A percentile compares a stretch with the other conserved stretches of the same genome.
Conservation (phyloP, 2,329 filamentous ascomycete genomes). For the Pyrenophora tritici-repentis region DNA sequence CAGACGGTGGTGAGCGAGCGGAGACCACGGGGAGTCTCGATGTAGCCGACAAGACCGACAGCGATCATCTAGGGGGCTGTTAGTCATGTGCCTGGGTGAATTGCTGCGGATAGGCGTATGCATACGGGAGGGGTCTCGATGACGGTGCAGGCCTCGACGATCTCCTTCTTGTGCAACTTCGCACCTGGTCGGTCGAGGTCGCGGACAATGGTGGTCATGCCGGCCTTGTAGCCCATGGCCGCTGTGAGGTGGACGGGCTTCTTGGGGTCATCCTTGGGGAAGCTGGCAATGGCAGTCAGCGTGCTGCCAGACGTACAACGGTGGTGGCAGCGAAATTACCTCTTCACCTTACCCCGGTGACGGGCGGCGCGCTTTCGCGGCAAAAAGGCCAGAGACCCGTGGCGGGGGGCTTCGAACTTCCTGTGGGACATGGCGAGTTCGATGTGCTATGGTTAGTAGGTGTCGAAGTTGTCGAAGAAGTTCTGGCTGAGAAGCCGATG, state of each 20-base stretch:
- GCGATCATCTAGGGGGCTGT: conserved; percentile 82
- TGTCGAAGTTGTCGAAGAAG: conserved; percentile 34
- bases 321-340: conserved; percentile 67
- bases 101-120: conserved; percentile 63
- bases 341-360: conserved; percentile 98
- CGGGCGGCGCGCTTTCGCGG: conserved; percentile 83
- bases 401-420: conserved; percentile 86
- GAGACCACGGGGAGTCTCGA: conserved; percentile 99
- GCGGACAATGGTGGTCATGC: conserved; percentile 99
- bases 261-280: conserved; percentile 99
- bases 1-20: conserved; percentile 99
- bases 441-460: conserved; percentile 44
- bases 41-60: conserved; percentile 99
- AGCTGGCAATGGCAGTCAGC: conserved; percentile 61
- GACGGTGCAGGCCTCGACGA: conserved; percentile 51
- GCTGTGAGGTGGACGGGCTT: conserved; percentile 99
- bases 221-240: conserved; percentile 99
- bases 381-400: conserved; percentile 71
- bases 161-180: conserved; percentile 89
- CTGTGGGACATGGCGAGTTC: conserved; percentile 60
- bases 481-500: conserved; percentile 15
- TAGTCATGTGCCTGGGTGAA: conserved; percentile 18
- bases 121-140: conserved; percentile 67
- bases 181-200: conserved; percentile 98
- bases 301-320: conserved; percentile 22